phyloP scores from a whole-genome alignment of 176 grass and related monocot species.

The Puccinellia tenuiflora region DNA sequence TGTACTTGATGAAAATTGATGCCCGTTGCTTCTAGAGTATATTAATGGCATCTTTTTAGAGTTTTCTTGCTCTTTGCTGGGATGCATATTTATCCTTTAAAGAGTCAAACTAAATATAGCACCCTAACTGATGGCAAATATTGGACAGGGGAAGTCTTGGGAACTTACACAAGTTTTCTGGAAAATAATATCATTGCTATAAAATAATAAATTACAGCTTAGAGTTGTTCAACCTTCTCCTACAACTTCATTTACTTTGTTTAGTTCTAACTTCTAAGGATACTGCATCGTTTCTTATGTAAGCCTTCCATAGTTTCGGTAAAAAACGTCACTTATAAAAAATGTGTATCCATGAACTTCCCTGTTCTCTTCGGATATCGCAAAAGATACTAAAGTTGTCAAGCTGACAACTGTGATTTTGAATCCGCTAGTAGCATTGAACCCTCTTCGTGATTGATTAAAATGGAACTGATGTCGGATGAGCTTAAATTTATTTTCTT shows the following conservation, averaged over 20 bases:
- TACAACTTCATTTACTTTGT: neutral
- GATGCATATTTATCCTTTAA: neutral
- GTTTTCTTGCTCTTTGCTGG: neutral
- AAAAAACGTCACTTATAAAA: neutral
- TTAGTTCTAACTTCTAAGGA: neutral
- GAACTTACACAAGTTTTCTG: neutral
- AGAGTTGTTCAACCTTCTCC: neutral
- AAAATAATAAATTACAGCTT: neutral
- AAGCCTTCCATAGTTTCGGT: neutral
- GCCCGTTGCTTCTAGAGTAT: neutral
- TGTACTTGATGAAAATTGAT: slow-evolving; percentile 11
- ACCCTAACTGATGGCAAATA: neutral
- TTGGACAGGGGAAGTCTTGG: neutral
- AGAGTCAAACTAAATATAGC: neutral
- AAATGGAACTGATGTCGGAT: neutral
- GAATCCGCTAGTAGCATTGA: slow-evolving; percentile 2
- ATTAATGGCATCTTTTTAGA: neutral
- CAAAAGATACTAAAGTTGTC: neutral
- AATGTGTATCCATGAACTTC: neutral
- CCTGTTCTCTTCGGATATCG: neutral
- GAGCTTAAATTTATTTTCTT: neutral
- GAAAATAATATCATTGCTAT: slow-evolving; percentile 1
- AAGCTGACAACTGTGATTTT: neutral
- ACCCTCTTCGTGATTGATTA: neutral
- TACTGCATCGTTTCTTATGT: neutral